These are phyloP conservation scores for Cercospora sp. DNA, from an alignment of 2,329 filamentous ascomycete genomes.

Conservation along the genomic window DNA sequence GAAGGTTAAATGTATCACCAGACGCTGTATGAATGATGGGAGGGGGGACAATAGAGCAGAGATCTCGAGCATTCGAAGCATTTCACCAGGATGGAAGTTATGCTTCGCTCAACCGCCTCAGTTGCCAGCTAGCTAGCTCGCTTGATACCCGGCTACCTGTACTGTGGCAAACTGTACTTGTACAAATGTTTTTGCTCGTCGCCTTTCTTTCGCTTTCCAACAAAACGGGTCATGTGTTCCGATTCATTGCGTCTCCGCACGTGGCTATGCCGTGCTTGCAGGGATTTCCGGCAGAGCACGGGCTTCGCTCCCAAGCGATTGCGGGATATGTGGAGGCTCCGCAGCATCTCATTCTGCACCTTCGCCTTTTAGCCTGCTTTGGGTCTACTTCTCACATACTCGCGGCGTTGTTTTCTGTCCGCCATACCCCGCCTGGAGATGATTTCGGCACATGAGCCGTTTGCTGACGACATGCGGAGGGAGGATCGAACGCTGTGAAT, in stretches of 20 bases:
- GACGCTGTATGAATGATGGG: conserved; percentile 7
- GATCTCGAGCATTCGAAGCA: background rate
- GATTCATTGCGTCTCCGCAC: background rate
- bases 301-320: background rate
- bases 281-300: background rate
- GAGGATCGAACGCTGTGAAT: background rate
- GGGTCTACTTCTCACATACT: background rate
- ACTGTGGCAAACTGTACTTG: conserved; percentile 10
- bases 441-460: background rate
- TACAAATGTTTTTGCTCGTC: background rate
- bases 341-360: background rate
- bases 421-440: background rate
- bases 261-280: conserved; percentile 4
- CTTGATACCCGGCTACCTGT: conserved; percentile 10
- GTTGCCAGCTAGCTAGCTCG: conserved; percentile 4
- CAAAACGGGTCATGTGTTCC: background rate
- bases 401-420: background rate
- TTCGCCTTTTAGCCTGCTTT: background rate
- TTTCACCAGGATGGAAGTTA: conserved; percentile 1
- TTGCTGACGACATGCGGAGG: background rate
- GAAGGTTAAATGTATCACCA: conserved; percentile 62
- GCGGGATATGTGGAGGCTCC: background rate
- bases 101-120: conserved; percentile 7
- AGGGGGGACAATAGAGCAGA: conserved; percentile 2
- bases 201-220: background rate